A percentile compares a stretch with the other conserved stretches of the same genome.
Evolutionary conservation across 2,329 filamentous ascomycete species (phyloP).

Genomic region (Calonectria hawksworthii): DNA sequence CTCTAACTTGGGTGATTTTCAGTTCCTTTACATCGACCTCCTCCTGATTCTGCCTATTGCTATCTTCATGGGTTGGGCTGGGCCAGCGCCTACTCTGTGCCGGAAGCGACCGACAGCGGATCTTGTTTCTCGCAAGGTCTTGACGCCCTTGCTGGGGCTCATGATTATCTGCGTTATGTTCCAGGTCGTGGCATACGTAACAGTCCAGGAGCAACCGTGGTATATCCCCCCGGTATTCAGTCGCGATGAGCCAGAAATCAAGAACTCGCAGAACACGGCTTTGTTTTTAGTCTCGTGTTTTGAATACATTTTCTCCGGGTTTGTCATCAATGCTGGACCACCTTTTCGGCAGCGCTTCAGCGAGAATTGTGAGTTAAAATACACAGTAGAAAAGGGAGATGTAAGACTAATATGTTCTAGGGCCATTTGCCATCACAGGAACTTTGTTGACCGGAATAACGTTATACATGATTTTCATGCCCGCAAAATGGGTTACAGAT

Average conservation of each 20-base stretch:
- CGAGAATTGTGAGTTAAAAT: constrained; percentile 77
- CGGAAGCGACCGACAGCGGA: constrained; percentile 92
- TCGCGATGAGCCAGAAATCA: constrained; percentile 84
- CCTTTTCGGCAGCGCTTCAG: constrained; percentile 88
- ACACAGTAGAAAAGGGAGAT: too few species aligned
- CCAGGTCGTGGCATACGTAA: constrained; percentile 80
- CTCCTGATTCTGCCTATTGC: constrained; percentile 94
- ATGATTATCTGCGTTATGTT: constrained; percentile 84
- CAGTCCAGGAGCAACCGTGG: constrained; percentile 86
- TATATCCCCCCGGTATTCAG: constrained; percentile 85
- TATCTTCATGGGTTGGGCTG: constrained; percentile 99
- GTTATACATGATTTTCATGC: constrained; percentile 84
- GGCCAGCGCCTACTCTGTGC: constrained; percentile 81
- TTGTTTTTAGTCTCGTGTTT: constrained; percentile 93
- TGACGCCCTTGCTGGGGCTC: constrained; percentile 90
- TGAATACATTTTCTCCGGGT: constrained; percentile 91
- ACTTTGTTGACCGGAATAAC: constrained; percentile 76
- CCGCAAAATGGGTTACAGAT: constrained; percentile 75
- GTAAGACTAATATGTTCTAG: constrained; percentile 56
- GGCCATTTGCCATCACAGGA: constrained; percentile 88
- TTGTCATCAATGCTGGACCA: constrained; percentile 91
- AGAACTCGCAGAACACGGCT: constrained; percentile 94
- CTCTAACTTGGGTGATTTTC: constrained; percentile 96
- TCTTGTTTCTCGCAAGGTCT: constrained; percentile 91
- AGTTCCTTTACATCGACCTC: constrained; percentile 97